Percentiles rank a stretch among this genome's conserved stretches.
Evolutionary conservation across 495 filamentous ascomycete species (phyloP).

Genomic region (Hypoxylon perforatum): DNA sequence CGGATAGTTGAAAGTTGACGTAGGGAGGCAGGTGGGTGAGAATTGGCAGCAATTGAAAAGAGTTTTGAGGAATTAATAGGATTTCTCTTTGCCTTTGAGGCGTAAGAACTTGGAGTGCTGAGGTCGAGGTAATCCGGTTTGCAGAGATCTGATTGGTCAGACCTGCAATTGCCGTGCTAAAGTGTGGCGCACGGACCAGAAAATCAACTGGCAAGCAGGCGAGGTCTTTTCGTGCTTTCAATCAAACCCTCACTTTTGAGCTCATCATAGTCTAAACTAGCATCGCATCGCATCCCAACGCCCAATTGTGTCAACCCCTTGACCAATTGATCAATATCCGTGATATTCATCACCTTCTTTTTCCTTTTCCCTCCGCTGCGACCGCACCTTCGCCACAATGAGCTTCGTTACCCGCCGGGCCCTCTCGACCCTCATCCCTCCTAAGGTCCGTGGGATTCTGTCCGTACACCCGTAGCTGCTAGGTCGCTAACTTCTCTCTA

Average conservation of each 20-base stretch:
- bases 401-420: constrained; percentile 87
- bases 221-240: constrained; percentile 51
- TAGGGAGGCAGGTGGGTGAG: background rate
- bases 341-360: constrained; percentile 25
- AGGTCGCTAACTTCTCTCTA: constrained; percentile 47
- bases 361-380: constrained; percentile 38
- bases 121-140: constrained; percentile 32
- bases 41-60: background rate
- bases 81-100: constrained; percentile 27
- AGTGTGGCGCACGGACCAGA: constrained; percentile 27
- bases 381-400: constrained; percentile 72
- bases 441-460: constrained; percentile 76
- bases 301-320: constrained; percentile 40
- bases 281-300: constrained; percentile 41
- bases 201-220: constrained; percentile 4
- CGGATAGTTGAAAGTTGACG: constrained; percentile 11
- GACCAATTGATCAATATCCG: constrained; percentile 40
- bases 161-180: constrained; percentile 33
- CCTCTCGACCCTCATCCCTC: constrained; percentile 98
- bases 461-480: background rate
- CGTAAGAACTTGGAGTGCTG: constrained; percentile 18
- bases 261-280: constrained; percentile 39
- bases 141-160: constrained; percentile 43
- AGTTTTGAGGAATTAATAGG: constrained; percentile 8
- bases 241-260: constrained; percentile 44